These are phyloP conservation scores for Penicillium sclerotiorum DNA, from an alignment of 2,329 filamentous ascomycete species.

Conservation along the genomic window DNA sequence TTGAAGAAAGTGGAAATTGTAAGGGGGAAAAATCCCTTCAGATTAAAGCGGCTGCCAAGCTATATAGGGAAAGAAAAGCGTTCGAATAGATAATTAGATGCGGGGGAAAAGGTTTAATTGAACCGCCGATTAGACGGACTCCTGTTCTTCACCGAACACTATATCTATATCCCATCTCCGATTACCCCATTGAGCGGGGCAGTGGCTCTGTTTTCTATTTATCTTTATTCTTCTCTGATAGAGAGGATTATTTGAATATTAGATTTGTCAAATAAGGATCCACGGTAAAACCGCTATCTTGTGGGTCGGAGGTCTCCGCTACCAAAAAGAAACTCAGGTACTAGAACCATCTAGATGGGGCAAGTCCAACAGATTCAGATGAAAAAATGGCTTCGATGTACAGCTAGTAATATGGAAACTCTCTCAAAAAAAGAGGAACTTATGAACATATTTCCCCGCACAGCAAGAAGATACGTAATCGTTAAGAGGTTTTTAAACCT, in stretches of 20 bases:
- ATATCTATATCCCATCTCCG: slow-evolving; percentile 4
- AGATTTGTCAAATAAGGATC: not conserved
- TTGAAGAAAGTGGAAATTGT: not conserved
- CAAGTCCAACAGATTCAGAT: slow-evolving; percentile 3
- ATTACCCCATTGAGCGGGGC: slow-evolving; percentile 11
- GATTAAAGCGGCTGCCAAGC: not conserved
- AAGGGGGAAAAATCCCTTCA: not conserved
- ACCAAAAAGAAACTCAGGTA: not conserved
- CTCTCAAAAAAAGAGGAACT: not conserved
- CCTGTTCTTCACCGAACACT: slow-evolving; percentile 1
- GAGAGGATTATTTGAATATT: not conserved
- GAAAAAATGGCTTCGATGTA: not conserved
- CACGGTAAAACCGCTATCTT: not conserved
- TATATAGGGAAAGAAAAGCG: not conserved
- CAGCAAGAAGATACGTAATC: slow-evolving; percentile 9
- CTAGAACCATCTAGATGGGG: not conserved
- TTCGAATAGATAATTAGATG: not conserved
- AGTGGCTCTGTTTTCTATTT: not conserved
- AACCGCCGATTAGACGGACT: slow-evolving; percentile 1
- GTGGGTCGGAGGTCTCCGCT: slow-evolving; percentile 1
- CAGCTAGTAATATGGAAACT: not conserved
- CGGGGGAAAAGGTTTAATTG: slow-evolving; percentile 1
- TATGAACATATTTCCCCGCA: not conserved
- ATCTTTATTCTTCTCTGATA: not conserved
- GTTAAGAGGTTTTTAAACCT: slow-evolving; percentile 43